Percentiles rank a stretch among this genome's conserved stretches.
Conservation (phyloP, 2,329 filamentous ascomycete genomes). For the Arachnomyces sp. region DNA sequence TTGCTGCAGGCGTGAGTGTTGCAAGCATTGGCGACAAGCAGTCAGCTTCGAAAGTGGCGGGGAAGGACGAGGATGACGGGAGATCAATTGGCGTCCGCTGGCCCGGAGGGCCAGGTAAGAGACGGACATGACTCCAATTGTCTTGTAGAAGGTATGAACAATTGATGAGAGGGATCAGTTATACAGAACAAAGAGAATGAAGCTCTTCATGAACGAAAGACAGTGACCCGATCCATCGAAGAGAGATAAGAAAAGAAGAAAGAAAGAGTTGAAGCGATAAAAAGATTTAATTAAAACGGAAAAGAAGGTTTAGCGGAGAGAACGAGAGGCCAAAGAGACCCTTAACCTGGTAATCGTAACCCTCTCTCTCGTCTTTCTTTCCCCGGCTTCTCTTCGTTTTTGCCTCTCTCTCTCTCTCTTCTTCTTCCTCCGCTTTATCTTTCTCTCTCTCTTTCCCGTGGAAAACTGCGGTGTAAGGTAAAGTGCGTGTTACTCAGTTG, state of each 20-base stretch:
- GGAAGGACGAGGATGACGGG: conserved; percentile 2
- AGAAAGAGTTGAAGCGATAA: background rate
- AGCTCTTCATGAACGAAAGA: background rate
- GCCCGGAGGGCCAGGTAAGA: conserved; percentile 10
- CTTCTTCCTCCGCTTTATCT: too few species aligned
- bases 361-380: too few species aligned
- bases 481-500: too few species aligned
- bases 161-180: conserved; percentile 4
- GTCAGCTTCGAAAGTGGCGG: conserved; percentile 22
- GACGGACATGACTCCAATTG: conserved; percentile 11
- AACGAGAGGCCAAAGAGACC: too few species aligned
- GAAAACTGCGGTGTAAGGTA: too few species aligned
- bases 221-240: background rate
- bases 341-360: too few species aligned
- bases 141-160: background rate
- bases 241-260: background rate
- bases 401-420: too few species aligned
- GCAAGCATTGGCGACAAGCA: conserved; percentile 22
- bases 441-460: too few species aligned
- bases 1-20: conserved; percentile 18
- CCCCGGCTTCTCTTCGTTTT: too few species aligned
- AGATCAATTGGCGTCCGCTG: conserved; percentile 11
- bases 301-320: background rate
- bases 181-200: conserved; percentile 1
- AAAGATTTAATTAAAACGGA: background rate